Conservation (phyloP, 805 yeast species). For the Candida namnaoensis region DNA sequence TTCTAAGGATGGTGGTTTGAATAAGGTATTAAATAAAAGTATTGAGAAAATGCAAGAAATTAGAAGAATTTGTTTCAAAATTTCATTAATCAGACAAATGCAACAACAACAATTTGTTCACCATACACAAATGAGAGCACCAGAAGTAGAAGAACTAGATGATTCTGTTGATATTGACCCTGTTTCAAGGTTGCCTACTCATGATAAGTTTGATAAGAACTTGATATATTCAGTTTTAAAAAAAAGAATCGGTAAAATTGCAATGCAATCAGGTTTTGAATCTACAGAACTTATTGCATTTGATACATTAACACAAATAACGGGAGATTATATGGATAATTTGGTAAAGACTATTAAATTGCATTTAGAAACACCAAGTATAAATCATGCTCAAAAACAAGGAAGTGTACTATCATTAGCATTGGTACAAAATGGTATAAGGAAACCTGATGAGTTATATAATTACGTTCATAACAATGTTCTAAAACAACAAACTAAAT, state of each 20-base stretch:
- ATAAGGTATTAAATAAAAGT: slow-evolving; percentile 52
- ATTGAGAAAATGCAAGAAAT: slow-evolving; percentile 80
- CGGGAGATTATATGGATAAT: slow-evolving; percentile 72
- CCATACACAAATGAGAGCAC: slow-evolving; percentile 64
- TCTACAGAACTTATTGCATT: slow-evolving; percentile 70
- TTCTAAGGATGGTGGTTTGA: slow-evolving; percentile 46
- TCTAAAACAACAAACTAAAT: slow-evolving; percentile 56
- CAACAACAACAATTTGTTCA: slow-evolving; percentile 76
- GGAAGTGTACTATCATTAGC: slow-evolving; percentile 52
- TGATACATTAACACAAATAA: slow-evolving; percentile 71
- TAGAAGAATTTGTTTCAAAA: slow-evolving; percentile 80
- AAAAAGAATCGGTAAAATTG: slow-evolving; percentile 64
- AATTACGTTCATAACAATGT: slow-evolving; percentile 68
- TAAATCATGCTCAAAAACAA: slow-evolving; percentile 19
- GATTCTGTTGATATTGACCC: slow-evolving; percentile 74
- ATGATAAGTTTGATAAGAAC: slow-evolving; percentile 50
- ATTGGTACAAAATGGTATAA: slow-evolving; percentile 79
- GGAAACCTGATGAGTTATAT: slow-evolving; percentile 67
- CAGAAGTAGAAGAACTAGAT: slow-evolving; percentile 50
- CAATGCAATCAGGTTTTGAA: slow-evolving; percentile 92
- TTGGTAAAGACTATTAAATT: slow-evolving; percentile 61
- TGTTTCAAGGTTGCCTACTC: slow-evolving; percentile 63
- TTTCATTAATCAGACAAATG: slow-evolving; percentile 81
- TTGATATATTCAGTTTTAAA: slow-evolving; percentile 60
- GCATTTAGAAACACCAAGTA: slow-evolving; percentile 55